Conservation (phyloP, 1,284 basidiomycete genomes). For the Leucoagaricus sp. region DNA sequence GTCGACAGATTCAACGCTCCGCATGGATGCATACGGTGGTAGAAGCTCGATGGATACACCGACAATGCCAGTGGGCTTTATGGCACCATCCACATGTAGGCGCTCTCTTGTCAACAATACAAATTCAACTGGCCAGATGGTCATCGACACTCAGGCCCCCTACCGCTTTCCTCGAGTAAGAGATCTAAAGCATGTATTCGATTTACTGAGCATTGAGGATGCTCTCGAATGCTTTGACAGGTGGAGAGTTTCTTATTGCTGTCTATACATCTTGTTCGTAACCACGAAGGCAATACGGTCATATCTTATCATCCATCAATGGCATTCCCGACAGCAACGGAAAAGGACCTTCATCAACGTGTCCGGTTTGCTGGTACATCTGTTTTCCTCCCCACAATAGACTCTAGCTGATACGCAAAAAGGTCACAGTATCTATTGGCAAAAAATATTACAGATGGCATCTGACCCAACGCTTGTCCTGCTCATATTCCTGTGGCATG, state of each 20-base stretch:
- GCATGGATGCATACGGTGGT: conserved; percentile 16
- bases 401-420: conserved; percentile 19
- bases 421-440: conserved; percentile 58
- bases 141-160: conserved; percentile 55
- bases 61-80: conserved; percentile 17
- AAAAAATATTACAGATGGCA: conserved; percentile 41
- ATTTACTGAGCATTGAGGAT: not conserved
- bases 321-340: conserved; percentile 31
- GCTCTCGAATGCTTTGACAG: conserved; percentile 13
- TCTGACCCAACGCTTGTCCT: conserved; percentile 53
- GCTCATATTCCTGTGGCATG: conserved; percentile 53
- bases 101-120: not conserved
- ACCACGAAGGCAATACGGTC: conserved; percentile 31
- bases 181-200: not conserved
- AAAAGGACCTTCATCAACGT: conserved; percentile 33
- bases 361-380: conserved; percentile 34
- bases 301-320: conserved; percentile 43
- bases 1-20: conserved; percentile 26
- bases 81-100: conserved; percentile 16
- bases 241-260: conserved; percentile 29
- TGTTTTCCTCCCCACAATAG: not conserved
- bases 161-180: conserved; percentile 40
- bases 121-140: conserved; percentile 25
- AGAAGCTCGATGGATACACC: conserved; percentile 18
- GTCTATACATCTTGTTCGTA: conserved; percentile 44